A percentile compares a stretch with the other conserved stretches of the same genome.
Evolutionary conservation across 345 rosid genomes (phyloP).

Genomic region (Lagerstroemia speciosa): DNA sequence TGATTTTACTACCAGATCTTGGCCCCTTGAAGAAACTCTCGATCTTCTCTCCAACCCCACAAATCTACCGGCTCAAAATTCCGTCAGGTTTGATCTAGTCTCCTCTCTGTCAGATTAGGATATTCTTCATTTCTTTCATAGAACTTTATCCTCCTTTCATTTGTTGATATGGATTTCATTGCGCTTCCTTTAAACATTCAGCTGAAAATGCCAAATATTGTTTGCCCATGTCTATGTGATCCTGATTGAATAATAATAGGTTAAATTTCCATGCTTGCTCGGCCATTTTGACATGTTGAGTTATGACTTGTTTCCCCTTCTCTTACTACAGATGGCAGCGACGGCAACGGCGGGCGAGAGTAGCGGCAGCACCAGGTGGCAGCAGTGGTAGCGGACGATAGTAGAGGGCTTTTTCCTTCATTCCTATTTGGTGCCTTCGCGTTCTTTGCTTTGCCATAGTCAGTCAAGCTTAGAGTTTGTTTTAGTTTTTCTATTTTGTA

Average conservation of each 20-base stretch:
- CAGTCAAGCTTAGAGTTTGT: no score
- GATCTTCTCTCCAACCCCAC: background rate
- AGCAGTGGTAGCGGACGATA: no score
- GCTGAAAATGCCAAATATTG: background rate
- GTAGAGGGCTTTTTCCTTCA: no score
- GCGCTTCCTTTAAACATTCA: background rate
- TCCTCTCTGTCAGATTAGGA: constrained; percentile 1
- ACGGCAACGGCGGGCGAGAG: no score
- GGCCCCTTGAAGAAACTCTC: background rate
- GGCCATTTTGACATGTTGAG: background rate
- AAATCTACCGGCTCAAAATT: background rate
- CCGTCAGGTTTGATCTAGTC: constrained; percentile 5
- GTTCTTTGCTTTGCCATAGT: no score
- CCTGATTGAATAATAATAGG: background rate
- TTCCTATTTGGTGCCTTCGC: no score
- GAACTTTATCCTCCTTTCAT: background rate
- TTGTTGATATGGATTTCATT: background rate
- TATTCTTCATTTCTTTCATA: background rate
- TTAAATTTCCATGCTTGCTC: background rate
- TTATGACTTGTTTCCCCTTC: background rate
- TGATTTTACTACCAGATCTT: constrained; percentile 2
- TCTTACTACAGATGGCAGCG: no score
- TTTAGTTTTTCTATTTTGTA: no score
- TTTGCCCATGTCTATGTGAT: background rate
- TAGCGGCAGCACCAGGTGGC: no score